Evolutionary conservation across 2,329 filamentous ascomycete genomes (phyloP), one percentile per base, ranked within the genome.

Genomic region (Myriangium duriaei): DNA sequence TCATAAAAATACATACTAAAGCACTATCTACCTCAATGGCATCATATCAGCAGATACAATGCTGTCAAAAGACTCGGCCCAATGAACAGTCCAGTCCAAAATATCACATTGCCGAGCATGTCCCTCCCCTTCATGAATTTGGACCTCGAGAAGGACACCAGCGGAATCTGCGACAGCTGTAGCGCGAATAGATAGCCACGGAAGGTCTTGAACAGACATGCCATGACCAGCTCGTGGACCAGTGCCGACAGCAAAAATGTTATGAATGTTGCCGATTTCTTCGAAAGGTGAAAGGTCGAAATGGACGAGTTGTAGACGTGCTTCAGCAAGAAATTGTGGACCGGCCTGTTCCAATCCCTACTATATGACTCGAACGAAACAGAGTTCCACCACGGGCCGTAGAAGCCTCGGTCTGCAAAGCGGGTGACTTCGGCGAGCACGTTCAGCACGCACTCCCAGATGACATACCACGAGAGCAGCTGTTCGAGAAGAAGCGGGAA

Each of bases 401-500:
- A 64, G 57, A 86, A 86, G 43, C 74, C 78, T 32, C 81, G 72
- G 53, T 87, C 82, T 4, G 81, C 81, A 54, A 87, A 88, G 45
- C 68, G 67, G 0, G 81, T 86, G 39, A 87, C 55, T 57, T 88
- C 82, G 3, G 81, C 82, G 14, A 87, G 64, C 11, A 83, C 71
- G 54, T 87, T 87, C 43, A 86, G 62, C 16, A 66, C 54, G 44
- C 65, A 68, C 47, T 69, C 65, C 82, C 82, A 88, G 46, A 87
- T 86, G 17, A 88, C 69, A 54, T 86, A 87, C 78, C 81, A 88
- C 0, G 74, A 69, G 41, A 84, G 68, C 37, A 87, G 59, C 44
- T 85, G 84, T 53, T 87, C 81, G 59, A 85, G 74, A 60, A 87
- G 74, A 44, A 88, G 78, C 0, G 81, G 82, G 44, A 87, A 85